Evolutionary conservation across 2,329 filamentous ascomycete genomes (phyloP).

Genomic region (Eutypa lata): DNA sequence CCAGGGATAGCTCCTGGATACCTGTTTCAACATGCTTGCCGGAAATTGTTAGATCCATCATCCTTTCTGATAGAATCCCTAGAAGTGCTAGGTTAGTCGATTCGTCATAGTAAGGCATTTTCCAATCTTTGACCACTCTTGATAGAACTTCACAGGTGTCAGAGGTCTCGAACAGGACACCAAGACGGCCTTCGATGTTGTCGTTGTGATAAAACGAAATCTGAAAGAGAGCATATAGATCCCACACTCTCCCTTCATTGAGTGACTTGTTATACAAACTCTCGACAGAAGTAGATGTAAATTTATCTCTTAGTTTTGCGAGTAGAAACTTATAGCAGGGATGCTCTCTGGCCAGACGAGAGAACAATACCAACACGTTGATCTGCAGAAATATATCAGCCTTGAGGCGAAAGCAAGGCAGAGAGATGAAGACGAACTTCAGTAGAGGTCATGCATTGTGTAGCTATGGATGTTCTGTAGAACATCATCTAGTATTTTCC

Average conservation of each 20-base stretch:
- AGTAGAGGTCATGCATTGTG: background rate
- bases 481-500: too few relatives aligned
- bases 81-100: background rate
- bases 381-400: background rate
- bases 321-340: slow-evolving; percentile 3
- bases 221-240: too few relatives aligned
- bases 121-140: background rate
- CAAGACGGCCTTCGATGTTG: background rate
- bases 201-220: too few relatives aligned
- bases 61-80: background rate
- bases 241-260: too few relatives aligned
- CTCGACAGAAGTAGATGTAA: background rate
- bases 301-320: slow-evolving; percentile 3
- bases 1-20: background rate
- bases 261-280: too few relatives aligned
- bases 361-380: slow-evolving; percentile 13
- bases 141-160: background rate
- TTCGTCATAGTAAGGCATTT: background rate
- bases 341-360: slow-evolving; percentile 5
- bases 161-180: background rate
- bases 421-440: background rate
- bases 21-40: too few relatives aligned
- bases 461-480: too few relatives aligned
- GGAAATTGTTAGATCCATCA: background rate
- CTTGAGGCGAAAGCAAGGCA: background rate